Evolutionary conservation across 345 rosid species (phyloP).

Genomic region (Salix dunnii): DNA sequence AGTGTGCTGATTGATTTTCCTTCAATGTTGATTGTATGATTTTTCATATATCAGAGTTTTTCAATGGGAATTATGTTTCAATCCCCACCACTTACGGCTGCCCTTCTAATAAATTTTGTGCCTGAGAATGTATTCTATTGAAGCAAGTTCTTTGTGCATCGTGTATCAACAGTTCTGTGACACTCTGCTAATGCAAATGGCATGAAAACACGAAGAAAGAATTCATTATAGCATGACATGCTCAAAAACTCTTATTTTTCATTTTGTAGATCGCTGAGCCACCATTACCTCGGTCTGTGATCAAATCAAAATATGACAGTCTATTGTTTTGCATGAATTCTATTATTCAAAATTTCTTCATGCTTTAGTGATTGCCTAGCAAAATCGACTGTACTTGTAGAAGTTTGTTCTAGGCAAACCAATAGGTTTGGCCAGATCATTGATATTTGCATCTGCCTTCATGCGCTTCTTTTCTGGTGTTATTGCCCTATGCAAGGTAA

Average conservation of each 20-base stretch:
- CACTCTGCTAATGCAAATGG: background rate
- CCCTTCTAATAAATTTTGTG: constrained; percentile 22
- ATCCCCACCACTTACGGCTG: constrained; percentile 29
- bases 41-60: constrained; percentile 26
- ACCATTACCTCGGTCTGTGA: background rate
- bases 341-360: background rate
- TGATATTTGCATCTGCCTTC: constrained; percentile 32
- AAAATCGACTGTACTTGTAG: constrained; percentile 3
- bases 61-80: constrained; percentile 23
- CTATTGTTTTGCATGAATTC: background rate
- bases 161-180: background rate
- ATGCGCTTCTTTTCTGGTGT: constrained; percentile 35
- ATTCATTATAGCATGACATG: background rate
- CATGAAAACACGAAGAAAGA: background rate
- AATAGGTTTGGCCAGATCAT: constrained; percentile 15
- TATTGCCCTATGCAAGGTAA: constrained; percentile 36
- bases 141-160: constrained; percentile 15
- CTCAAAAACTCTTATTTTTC: background rate
- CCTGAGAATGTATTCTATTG: constrained; percentile 37
- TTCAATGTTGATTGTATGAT: background rate
- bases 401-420: constrained; percentile 37
- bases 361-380: background rate
- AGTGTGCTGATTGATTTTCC: background rate
- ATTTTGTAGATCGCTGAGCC: background rate
- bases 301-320: background rate